Conservation (phyloP, 148 eudicot species). For the Heliamphora exappendiculata region DNA sequence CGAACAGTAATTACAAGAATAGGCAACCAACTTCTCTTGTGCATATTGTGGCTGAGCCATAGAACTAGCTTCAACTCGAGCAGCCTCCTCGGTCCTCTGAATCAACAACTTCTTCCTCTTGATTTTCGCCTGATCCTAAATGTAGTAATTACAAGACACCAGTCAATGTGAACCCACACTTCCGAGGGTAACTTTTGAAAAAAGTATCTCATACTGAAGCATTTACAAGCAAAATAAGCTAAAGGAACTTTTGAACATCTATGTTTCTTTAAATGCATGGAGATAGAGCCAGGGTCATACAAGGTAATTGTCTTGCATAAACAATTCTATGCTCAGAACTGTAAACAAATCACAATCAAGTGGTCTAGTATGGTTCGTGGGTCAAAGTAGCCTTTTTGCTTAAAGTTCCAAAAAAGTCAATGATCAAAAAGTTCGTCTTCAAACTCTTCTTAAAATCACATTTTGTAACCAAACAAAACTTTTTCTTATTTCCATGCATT, state of each 20-base stretch:
- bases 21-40: slow-evolving; percentile 32
- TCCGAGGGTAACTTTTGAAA: neutral
- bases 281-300: neutral
- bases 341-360: too few relatives aligned
- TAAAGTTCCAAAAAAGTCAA: too few relatives aligned
- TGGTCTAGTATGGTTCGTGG: too few relatives aligned
- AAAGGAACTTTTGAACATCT: neutral
- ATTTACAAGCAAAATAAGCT: neutral
- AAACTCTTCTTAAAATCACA: too few relatives aligned
- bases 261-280: neutral
- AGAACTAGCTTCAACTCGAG: slow-evolving; percentile 33
- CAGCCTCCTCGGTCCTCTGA: slow-evolving; percentile 37
- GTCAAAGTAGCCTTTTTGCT: too few relatives aligned
- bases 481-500: too few relatives aligned
- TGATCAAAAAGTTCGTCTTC: too few relatives aligned
- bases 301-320: too few relatives aligned
- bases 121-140: slow-evolving; percentile 58
- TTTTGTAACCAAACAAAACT: too few relatives aligned
- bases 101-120: slow-evolving; percentile 53
- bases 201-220: neutral
- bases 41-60: slow-evolving; percentile 32
- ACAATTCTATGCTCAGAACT: too few relatives aligned
- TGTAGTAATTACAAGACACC: neutral
- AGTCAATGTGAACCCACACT: neutral
- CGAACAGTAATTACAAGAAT: slow-evolving; percentile 23